Evolutionary conservation across 2,329 filamentous ascomycete genomes (phyloP).

Genomic region (Ophiostoma populinum): DNA sequence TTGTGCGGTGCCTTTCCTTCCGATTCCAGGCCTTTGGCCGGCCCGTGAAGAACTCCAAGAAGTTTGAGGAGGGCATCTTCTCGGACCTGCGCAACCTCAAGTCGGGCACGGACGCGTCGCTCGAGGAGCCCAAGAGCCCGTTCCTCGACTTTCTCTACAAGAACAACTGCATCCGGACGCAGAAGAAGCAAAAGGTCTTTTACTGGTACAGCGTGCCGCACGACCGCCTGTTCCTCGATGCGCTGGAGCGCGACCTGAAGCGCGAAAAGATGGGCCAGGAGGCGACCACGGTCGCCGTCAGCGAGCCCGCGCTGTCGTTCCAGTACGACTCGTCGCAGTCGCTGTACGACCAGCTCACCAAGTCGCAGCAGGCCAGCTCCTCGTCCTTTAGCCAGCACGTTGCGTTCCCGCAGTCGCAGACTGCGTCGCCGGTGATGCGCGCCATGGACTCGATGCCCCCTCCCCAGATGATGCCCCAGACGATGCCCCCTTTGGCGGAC

Average conservation of each 20-base stretch:
- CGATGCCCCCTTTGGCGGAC: slow-evolving; percentile 37
- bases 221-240: slow-evolving; percentile 92
- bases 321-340: slow-evolving; percentile 99
- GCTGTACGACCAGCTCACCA: slow-evolving; percentile 97
- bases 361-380: slow-evolving; percentile 95
- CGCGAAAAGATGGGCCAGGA: slow-evolving; percentile 99
- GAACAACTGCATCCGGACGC: slow-evolving; percentile 99
- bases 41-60: slow-evolving; percentile 98
- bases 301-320: slow-evolving; percentile 92
- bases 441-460: slow-evolving; percentile 86
- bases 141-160: slow-evolving; percentile 99
- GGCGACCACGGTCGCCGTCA: slow-evolving; percentile 89
- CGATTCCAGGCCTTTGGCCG: slow-evolving; percentile 96
- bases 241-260: slow-evolving; percentile 91
- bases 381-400: slow-evolving; percentile 77
- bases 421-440: slow-evolving; percentile 75
- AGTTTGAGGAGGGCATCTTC: slow-evolving; percentile 99
- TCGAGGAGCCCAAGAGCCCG: slow-evolving; percentile 95
- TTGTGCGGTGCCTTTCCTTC: slow-evolving; percentile 94
- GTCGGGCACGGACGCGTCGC: slow-evolving; percentile 90
- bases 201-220: slow-evolving; percentile 99
- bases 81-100: slow-evolving; percentile 96
- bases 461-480: slow-evolving; percentile 37
- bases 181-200: slow-evolving; percentile 99
- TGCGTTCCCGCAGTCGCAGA: slow-evolving; percentile 57